Conservation (phyloP, 1,139 yeast species). For the Blastobotrys elegans region DNA sequence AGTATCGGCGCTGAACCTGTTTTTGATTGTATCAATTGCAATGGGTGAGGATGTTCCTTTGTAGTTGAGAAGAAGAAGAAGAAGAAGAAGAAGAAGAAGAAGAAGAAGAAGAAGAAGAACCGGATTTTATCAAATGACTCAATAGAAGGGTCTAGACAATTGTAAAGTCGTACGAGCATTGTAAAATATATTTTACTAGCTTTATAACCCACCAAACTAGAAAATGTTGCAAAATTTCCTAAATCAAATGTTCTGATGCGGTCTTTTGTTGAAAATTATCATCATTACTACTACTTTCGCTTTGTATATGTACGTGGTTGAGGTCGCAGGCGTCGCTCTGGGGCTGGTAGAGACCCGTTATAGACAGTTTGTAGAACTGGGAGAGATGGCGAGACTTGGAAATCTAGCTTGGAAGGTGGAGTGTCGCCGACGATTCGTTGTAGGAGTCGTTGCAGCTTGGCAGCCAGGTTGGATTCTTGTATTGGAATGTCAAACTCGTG, state of each 20-base stretch:
- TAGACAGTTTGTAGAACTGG: constrained; percentile 75
- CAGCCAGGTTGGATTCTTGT: constrained; percentile 47
- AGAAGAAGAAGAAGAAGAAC: no score
- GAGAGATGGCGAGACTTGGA: constrained; percentile 35
- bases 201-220: no score
- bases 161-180: no score
- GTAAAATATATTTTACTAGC: no score
- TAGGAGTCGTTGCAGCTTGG: constrained; percentile 47
- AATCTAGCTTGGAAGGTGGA: constrained; percentile 26
- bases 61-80: not conserved
- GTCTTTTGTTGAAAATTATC: no score
- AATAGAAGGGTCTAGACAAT: no score
- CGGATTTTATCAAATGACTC: no score
- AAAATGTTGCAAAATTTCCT: no score
- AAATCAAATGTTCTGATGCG: no score
- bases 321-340: constrained; percentile 12
- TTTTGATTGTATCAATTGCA: constrained; percentile 60
- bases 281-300: constrained; percentile 1
- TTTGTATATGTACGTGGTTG: constrained; percentile 1
- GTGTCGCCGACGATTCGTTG: constrained; percentile 40
- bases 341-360: constrained; percentile 74
- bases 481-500: constrained; percentile 35
- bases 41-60: constrained; percentile 65
- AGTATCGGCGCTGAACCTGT: constrained; percentile 68
- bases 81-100: no score